These are phyloP conservation scores for Colletotrichum salicis DNA, from an alignment of 2,329 filamentous ascomycete species.

Conservation along the genomic window DNA sequence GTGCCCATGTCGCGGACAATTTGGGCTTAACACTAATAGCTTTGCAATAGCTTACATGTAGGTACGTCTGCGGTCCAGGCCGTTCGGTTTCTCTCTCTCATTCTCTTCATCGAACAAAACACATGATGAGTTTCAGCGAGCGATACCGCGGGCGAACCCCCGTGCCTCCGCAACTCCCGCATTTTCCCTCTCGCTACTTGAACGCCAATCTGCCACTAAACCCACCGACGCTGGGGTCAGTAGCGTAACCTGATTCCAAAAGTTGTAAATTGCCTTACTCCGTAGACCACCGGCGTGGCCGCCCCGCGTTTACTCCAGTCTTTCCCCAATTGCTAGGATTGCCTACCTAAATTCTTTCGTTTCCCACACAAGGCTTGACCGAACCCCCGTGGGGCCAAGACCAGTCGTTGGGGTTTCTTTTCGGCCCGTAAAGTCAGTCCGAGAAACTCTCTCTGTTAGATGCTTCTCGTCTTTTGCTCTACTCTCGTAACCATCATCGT, in stretches of 20 bases:
- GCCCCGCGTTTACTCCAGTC: conserved; percentile 26
- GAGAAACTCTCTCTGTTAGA: background rate
- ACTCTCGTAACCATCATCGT: conserved; percentile 9
- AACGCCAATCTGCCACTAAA: conserved; percentile 13
- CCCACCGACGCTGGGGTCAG: conserved; percentile 10
- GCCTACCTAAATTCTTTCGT: background rate
- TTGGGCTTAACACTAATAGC: background rate
- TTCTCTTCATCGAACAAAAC: background rate
- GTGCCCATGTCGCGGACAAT: background rate
- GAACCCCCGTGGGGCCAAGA: background rate
- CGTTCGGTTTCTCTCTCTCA: background rate
- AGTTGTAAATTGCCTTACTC: background rate
- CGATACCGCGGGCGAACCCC: conserved; percentile 25
- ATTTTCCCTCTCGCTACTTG: conserved; percentile 10
- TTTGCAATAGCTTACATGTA: background rate
- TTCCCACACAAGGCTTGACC: background rate
- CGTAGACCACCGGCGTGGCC: conserved; percentile 12
- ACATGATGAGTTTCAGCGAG: conserved; percentile 26
- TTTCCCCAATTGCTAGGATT: conserved; percentile 9
- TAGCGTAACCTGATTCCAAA: conserved; percentile 3
- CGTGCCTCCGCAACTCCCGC: conserved; percentile 32
- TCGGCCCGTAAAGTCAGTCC: conserved; percentile 22
- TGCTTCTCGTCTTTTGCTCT: background rate
- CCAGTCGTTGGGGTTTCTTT: conserved; percentile 2
- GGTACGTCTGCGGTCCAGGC: background rate